Conservation (phyloP, 176 grass and related monocot species). For the Hordeum vulgare region DNA sequence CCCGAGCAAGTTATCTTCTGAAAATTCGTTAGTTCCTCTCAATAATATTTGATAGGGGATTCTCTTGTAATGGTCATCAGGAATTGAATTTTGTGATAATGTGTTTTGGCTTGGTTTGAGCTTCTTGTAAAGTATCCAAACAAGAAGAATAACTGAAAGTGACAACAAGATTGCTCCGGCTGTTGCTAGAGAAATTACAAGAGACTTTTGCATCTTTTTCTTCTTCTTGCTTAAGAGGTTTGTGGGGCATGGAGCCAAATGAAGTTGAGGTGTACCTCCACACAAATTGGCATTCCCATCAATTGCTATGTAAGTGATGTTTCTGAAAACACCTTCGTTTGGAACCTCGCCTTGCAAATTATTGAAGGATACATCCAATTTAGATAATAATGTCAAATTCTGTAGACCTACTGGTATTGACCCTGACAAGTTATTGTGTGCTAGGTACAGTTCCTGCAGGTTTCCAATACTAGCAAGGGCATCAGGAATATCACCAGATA, state of each 20-base stretch:
- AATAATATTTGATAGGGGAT: neutral
- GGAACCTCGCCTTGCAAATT: constrained; percentile 6
- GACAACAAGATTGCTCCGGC: neutral
- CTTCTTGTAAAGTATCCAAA: neutral
- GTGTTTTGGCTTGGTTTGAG: neutral
- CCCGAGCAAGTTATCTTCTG: neutral
- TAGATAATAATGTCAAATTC: neutral
- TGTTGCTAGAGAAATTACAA: constrained; percentile 2
- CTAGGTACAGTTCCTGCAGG: constrained; percentile 6
- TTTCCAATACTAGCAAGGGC: neutral
- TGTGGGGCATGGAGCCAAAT: neutral
- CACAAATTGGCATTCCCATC: neutral
- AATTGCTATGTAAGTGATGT: neutral
- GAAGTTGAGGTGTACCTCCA: neutral
- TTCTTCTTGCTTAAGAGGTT: neutral
- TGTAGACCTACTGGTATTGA: neutral
- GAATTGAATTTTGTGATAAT: neutral
- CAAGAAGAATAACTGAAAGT: neutral
- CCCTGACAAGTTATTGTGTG: constrained; percentile 6
- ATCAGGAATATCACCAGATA: neutral
- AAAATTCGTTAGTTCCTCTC: neutral
- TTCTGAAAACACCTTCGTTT: neutral
- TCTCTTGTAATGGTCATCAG: neutral
- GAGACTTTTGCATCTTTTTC: neutral
- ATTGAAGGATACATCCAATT: constrained; percentile 10